These are phyloP conservation scores for Brassica juncea DNA, from an alignment of 345 rosid genomes.

Conservation along the genomic window DNA sequence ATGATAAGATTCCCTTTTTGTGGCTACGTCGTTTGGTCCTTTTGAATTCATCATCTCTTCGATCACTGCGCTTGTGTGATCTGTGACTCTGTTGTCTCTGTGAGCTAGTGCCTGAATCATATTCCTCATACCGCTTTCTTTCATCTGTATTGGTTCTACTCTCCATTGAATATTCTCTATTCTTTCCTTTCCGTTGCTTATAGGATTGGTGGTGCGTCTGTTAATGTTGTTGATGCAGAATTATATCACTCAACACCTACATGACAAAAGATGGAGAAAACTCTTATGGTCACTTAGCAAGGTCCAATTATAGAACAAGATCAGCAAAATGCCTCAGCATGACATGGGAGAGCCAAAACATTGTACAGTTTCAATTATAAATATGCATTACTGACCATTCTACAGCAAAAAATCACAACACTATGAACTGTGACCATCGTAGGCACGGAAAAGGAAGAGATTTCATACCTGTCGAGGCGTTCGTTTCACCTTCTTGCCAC, in stretches of 20 bases:
- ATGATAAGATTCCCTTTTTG: slow-evolving; percentile 43
- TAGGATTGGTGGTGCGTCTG: slow-evolving; percentile 34
- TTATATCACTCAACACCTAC: slow-evolving; percentile 72
- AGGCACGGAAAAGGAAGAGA: background rate
- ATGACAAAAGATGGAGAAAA: slow-evolving; percentile 12
- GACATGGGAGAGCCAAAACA: background rate
- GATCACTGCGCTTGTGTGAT: slow-evolving; percentile 43
- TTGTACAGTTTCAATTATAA: background rate
- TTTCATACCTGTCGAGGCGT: background rate
- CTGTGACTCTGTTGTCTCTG: slow-evolving; percentile 38
- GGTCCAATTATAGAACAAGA: no score
- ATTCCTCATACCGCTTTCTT: slow-evolving; percentile 36
- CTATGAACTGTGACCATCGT: background rate
- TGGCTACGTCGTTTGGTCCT: slow-evolving; percentile 37
- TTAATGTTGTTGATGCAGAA: slow-evolving; percentile 38
- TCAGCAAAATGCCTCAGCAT: background rate
- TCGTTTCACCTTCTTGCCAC: no score
- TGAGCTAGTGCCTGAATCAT: slow-evolving; percentile 40
- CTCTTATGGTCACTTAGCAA: background rate
- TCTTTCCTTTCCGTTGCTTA: slow-evolving; percentile 39
- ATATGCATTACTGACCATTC: background rate
- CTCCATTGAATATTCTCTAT: background rate
- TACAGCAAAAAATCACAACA: background rate
- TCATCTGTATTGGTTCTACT: background rate
- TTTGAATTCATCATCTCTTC: slow-evolving; percentile 43